A percentile compares a stretch with the other conserved stretches of the same genome.
phyloP scores from a whole-genome alignment of 768 basidiomycete genomes.

The Phylloporus sp. region DNA sequence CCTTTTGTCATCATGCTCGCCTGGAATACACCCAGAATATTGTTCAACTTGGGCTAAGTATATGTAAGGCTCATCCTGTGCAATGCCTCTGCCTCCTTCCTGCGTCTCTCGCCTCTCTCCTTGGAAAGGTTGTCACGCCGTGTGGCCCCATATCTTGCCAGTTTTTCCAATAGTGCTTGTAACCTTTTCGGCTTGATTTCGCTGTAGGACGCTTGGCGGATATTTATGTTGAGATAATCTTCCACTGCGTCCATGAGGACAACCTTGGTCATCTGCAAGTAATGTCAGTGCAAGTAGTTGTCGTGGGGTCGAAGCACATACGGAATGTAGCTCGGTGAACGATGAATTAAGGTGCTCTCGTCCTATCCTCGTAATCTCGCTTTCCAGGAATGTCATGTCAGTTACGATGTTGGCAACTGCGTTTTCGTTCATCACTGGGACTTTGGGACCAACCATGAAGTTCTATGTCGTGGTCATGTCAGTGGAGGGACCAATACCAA shows the following conservation, averaged over 20 bases:
- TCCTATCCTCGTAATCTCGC: constrained; percentile 75
- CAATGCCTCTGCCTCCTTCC: constrained; percentile 74
- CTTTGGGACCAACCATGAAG: constrained; percentile 71
- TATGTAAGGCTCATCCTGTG: constrained; percentile 45
- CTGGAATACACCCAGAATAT: constrained; percentile 8
- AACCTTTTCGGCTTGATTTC: constrained; percentile 67
- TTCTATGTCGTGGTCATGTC: constrained; percentile 41
- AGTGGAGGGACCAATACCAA: background rate
- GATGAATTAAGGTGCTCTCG: constrained; percentile 63
- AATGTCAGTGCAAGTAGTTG: constrained; percentile 4
- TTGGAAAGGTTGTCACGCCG: constrained; percentile 55
- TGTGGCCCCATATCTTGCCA: constrained; percentile 60
- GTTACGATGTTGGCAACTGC: constrained; percentile 81
- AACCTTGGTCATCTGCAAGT: constrained; percentile 60
- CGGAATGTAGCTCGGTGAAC: constrained; percentile 76
- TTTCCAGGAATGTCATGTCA: constrained; percentile 85
- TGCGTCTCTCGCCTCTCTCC: constrained; percentile 65
- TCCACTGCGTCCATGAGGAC: constrained; percentile 68
- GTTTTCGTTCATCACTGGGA: constrained; percentile 80
- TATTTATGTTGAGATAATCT: constrained; percentile 69
- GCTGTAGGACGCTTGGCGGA: constrained; percentile 62
- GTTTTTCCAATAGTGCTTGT: constrained; percentile 72
- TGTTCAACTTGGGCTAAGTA: constrained; percentile 4
- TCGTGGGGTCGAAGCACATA: constrained; percentile 33
- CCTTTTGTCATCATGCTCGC: constrained; percentile 1